A percentile compares a stretch with the other conserved stretches of the same genome.
Evolutionary conservation across 495 filamentous ascomycete genomes (phyloP).

Genomic region (Podospora pseudocomata): DNA sequence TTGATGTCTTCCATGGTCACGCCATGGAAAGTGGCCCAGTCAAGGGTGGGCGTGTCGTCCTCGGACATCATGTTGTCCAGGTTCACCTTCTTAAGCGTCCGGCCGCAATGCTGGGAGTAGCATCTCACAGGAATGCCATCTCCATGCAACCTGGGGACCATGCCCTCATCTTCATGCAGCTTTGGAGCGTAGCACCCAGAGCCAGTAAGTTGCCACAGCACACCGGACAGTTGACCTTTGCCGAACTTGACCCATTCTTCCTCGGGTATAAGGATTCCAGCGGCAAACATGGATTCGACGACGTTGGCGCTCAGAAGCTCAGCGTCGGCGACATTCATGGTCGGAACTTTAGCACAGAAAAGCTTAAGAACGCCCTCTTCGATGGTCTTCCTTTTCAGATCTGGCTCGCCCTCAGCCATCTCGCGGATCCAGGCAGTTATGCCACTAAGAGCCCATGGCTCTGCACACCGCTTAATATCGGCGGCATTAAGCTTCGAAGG

Average conservation of each 20-base stretch:
- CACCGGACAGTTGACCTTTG: conserved; percentile 69
- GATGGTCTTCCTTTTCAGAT: conserved; percentile 77
- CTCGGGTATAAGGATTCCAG: conserved; percentile 75
- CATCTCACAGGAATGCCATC: conserved; percentile 66
- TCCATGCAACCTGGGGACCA: conserved; percentile 31
- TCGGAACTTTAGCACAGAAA: conserved; percentile 94
- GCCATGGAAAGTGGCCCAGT: conserved; percentile 91
- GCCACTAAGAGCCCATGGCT: conserved; percentile 93
- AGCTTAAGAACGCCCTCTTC: conserved; percentile 83
- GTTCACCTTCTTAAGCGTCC: conserved; percentile 92
- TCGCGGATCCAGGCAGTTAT: conserved; percentile 81
- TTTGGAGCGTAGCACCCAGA: conserved; percentile 85
- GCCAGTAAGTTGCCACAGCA: conserved; percentile 90
- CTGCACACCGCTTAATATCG: conserved; percentile 80
- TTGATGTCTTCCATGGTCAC: conserved; percentile 72
- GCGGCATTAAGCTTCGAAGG: conserved; percentile 79
- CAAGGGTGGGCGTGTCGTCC: conserved; percentile 64
- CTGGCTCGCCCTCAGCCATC: conserved; percentile 77
- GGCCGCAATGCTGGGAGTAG: conserved; percentile 90
- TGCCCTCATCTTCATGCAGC: conserved; percentile 67
- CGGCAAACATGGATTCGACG: conserved; percentile 73
- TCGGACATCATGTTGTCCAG: conserved; percentile 65
- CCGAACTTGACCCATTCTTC: conserved; percentile 98
- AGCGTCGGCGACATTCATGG: conserved; percentile 97
- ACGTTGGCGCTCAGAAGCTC: conserved; percentile 79